phyloP scores from a whole-genome alignment of 2,329 filamentous ascomycete species.

The Colletotrichum musae region DNA sequence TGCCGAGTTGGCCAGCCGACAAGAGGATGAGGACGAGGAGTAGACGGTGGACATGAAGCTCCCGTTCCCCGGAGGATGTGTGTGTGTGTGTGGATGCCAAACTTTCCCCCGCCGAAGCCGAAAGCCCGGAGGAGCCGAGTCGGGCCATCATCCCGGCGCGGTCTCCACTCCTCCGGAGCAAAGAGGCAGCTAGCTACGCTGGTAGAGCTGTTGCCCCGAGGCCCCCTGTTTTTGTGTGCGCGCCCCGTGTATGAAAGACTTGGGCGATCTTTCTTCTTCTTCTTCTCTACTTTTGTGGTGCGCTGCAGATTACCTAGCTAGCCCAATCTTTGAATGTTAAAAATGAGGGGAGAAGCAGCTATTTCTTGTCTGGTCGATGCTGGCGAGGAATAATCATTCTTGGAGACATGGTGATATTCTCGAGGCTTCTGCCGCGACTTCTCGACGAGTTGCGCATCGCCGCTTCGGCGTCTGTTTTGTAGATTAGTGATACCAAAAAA shows the following conservation, averaged over 20 bases:
- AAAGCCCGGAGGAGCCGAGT: neutral
- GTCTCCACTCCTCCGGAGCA: neutral
- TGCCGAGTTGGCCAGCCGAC: conserved; percentile 4
- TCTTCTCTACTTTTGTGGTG: conserved; percentile 7
- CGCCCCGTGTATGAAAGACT: neutral
- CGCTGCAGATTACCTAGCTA: conserved; percentile 14
- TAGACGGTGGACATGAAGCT: neutral
- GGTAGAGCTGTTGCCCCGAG: conserved; percentile 30
- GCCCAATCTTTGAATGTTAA: conserved; percentile 15
- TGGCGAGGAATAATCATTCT: neutral
- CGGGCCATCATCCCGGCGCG: neutral
- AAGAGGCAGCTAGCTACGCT: conserved; percentile 28
- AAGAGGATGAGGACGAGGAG: conserved; percentile 8
- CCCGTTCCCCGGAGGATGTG: neutral
- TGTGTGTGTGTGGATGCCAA: neutral
- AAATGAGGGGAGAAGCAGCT: conserved; percentile 7
- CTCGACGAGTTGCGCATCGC: conserved; percentile 5
- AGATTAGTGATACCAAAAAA: conserved; percentile 26
- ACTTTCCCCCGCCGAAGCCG: neutral
- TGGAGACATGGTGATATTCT: neutral
- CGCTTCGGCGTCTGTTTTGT: neutral
- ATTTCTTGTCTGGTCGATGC: neutral
- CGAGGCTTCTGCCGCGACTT: neutral
- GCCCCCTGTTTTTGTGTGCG: conserved; percentile 8
- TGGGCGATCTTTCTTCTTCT: neutral